Percentiles rank a stretch among this genome's conserved stretches.
phyloP scores from a whole-genome alignment of 345 rosid genomes.

The Angophora floribunda region DNA sequence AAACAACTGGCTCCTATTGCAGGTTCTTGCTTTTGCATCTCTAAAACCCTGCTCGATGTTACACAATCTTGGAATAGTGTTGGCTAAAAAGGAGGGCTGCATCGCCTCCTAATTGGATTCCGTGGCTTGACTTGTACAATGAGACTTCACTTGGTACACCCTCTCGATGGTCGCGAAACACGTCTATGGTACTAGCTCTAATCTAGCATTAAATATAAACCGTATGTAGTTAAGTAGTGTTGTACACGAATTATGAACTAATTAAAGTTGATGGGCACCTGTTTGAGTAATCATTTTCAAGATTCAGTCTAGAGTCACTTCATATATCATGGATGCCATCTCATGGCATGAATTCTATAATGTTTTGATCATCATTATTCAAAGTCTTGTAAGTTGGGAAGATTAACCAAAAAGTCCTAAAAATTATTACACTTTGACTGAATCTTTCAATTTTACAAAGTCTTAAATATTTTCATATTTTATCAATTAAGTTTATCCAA shows the following conservation, averaged over 20 bases:
- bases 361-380: neutral
- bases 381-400: neutral
- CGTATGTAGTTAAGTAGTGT: neutral
- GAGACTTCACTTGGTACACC: neutral
- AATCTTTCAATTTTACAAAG: neutral
- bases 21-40: neutral
- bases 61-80: neutral
- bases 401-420: neutral
- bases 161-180: neutral
- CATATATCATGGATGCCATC: neutral
- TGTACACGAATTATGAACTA: neutral
- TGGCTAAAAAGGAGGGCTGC: neutral
- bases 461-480: accelerated
- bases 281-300: neutral
- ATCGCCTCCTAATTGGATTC: neutral
- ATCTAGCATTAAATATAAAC: neutral
- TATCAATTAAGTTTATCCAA: neutral
- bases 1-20: neutral
- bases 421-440: too few species aligned
- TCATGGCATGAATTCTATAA: neutral
- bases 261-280: neutral
- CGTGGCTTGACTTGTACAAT: neutral
- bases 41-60: neutral
- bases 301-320: neutral
- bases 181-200: neutral